A percentile compares a stretch with the other conserved stretches of the same genome.
Evolutionary conservation across 257 asterid species (phyloP).

Genomic region (Pogostemon cablin): DNA sequence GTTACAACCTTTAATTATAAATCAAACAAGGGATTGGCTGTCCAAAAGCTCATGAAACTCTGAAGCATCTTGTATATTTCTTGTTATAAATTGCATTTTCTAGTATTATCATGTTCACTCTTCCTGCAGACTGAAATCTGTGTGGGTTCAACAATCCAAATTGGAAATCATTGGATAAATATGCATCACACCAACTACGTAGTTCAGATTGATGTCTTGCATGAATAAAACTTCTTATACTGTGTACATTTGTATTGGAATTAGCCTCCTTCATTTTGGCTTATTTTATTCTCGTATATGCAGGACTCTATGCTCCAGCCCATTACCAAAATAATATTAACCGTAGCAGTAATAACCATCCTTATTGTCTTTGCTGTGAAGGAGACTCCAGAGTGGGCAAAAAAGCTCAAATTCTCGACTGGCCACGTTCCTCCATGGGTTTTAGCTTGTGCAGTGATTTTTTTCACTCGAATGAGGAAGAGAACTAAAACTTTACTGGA

Average conservation of each 20-base stretch:
- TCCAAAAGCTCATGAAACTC: constrained; percentile 7
- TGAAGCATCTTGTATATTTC: constrained; percentile 6
- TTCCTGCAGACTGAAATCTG: constrained; percentile 12
- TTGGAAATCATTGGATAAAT: constrained; percentile 1
- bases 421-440: constrained; percentile 73
- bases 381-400: constrained; percentile 77
- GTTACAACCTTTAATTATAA: background rate
- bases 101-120: background rate
- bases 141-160: background rate
- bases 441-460: constrained; percentile 77
- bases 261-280: constrained; percentile 7
- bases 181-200: background rate
- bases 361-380: constrained; percentile 53
- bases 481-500: constrained; percentile 64
- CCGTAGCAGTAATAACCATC: constrained; percentile 53
- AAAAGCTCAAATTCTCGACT: constrained; percentile 52
- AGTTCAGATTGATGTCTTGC: constrained; percentile 9
- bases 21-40: background rate
- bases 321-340: constrained; percentile 66
- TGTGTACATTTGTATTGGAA: background rate
- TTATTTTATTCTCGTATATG: constrained; percentile 33
- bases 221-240: constrained; percentile 9
- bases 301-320: constrained; percentile 80
- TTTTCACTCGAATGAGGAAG: constrained; percentile 87
- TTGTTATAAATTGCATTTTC: background rate